Conservation (phyloP, 2,329 filamentous ascomycete genomes). For the Microcyclosporella mali region DNA sequence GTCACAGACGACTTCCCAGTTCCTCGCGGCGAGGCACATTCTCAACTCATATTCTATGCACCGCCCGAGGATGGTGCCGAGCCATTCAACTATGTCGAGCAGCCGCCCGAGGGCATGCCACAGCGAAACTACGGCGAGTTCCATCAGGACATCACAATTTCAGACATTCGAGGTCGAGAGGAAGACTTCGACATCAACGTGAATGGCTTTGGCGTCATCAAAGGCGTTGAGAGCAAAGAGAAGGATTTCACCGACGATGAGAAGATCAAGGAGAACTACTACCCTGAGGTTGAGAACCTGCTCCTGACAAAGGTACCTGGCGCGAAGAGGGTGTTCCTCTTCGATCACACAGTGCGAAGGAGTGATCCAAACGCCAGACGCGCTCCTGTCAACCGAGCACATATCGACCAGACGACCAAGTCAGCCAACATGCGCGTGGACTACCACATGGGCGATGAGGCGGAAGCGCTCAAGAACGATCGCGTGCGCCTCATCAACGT, state of each 20-base stretch:
- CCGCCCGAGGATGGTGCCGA: slow-evolving; percentile 44
- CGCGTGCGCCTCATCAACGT: slow-evolving; percentile 83
- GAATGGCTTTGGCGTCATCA: slow-evolving; percentile 67
- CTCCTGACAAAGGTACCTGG: slow-evolving; percentile 63
- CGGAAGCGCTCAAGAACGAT: slow-evolving; percentile 57
- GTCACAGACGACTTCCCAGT: slow-evolving; percentile 28
- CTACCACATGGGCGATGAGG: slow-evolving; percentile 61
- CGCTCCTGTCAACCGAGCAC: slow-evolving; percentile 63
- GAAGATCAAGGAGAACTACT: slow-evolving; percentile 66
- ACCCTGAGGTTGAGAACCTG: slow-evolving; percentile 73
- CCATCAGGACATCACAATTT: slow-evolving; percentile 51
- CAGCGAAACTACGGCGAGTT: slow-evolving; percentile 58
- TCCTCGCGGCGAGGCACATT: slow-evolving; percentile 56
- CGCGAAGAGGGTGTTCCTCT: slow-evolving; percentile 62
- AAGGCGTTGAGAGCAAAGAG: slow-evolving; percentile 49
- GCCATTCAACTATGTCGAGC: slow-evolving; percentile 57
- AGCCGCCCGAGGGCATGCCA: slow-evolving; percentile 54
- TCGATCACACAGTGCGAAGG: slow-evolving; percentile 84
- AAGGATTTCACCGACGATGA: slow-evolving; percentile 62
- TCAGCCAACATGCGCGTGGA: slow-evolving; percentile 63
- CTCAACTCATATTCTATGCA: slow-evolving; percentile 26
- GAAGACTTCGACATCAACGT: slow-evolving; percentile 60
- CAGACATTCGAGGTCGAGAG: slow-evolving; percentile 69
- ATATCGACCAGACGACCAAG: slow-evolving; percentile 73
- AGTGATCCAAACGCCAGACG: slow-evolving; percentile 53